A percentile compares a stretch with the other conserved stretches of the same genome.
Conservation (phyloP, 192 early-diverging fungal species). For the Lunasporangiospora selenospora region DNA sequence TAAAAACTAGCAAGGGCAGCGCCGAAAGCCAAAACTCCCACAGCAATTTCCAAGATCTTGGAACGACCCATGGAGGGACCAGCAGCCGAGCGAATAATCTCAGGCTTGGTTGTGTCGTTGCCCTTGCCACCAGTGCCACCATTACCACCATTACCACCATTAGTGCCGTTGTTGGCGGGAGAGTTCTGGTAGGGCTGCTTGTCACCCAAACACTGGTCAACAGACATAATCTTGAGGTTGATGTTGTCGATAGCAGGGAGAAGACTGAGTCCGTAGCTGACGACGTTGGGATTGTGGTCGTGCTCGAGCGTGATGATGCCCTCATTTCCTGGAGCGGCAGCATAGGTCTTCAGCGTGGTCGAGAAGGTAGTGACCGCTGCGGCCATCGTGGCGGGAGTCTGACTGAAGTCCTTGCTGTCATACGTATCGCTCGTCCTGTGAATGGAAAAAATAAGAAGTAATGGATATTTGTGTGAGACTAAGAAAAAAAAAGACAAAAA, state of each 20-base stretch:
- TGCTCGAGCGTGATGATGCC: conserved; percentile 63
- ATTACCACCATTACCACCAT: too few species aligned
- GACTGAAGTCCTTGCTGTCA: conserved; percentile 58
- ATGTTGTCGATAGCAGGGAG: conserved; percentile 23
- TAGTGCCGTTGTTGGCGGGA: background rate
- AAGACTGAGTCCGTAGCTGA: conserved; percentile 48
- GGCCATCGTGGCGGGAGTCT: conserved; percentile 8
- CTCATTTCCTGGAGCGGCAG: conserved; percentile 26
- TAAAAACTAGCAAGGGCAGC: too few species aligned
- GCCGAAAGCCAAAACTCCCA: too few species aligned
- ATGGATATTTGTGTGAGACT: too few species aligned
- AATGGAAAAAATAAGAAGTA: too few species aligned
- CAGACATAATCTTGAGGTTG: conserved; percentile 31
- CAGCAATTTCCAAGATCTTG: too few species aligned
- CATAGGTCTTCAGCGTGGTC: conserved; percentile 24
- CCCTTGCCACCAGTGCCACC: too few species aligned
- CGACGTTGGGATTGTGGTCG: conserved; percentile 51
- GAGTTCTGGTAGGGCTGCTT: conserved; percentile 18
- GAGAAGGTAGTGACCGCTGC: conserved; percentile 4
- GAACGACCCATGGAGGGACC: too few species aligned
- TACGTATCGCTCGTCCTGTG: conserved; percentile 41
- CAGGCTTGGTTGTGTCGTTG: too few species aligned
- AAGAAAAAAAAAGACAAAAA: conserved; percentile 36
- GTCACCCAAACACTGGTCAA: conserved; percentile 42
- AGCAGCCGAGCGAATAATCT: too few species aligned